Evolutionary conservation across 345 rosid genomes (phyloP).

Genomic region (Eucalyptus tenuipes): DNA sequence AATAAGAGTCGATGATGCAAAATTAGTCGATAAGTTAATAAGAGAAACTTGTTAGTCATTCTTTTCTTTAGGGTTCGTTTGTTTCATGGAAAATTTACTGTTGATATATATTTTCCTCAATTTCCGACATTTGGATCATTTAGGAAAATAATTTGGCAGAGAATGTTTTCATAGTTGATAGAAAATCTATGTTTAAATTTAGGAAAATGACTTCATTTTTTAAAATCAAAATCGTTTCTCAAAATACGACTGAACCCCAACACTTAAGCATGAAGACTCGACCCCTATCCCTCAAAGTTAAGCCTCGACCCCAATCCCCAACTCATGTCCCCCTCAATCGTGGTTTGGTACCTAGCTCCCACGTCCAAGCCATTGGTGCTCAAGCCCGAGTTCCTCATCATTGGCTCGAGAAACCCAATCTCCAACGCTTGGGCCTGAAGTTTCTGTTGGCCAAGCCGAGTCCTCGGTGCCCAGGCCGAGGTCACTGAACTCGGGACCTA

Average conservation of each 20-base stretch:
- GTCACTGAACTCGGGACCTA: background rate
- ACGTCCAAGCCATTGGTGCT: background rate
- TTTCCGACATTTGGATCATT: background rate
- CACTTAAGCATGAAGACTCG: background rate
- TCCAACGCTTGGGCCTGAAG: background rate
- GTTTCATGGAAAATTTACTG: background rate
- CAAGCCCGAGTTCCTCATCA: background rate
- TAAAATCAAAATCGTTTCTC: background rate
- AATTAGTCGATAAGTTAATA: background rate
- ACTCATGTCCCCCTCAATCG: accelerated
- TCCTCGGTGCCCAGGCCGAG: background rate
- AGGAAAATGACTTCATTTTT: background rate
- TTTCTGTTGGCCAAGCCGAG: accelerated
- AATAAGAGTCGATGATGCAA: background rate
- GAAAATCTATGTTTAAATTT: background rate
- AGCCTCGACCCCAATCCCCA: accelerated
- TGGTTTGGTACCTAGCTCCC: background rate
- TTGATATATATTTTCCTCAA: background rate
- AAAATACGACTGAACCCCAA: background rate
- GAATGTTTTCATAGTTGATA: background rate
- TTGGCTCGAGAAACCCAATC: background rate
- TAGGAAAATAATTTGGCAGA: background rate
- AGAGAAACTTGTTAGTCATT: background rate
- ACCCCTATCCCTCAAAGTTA: background rate
- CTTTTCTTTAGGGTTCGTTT: no score